Conservation (phyloP, 306 rosid genomes). For the Cicer arietinum region DNA sequence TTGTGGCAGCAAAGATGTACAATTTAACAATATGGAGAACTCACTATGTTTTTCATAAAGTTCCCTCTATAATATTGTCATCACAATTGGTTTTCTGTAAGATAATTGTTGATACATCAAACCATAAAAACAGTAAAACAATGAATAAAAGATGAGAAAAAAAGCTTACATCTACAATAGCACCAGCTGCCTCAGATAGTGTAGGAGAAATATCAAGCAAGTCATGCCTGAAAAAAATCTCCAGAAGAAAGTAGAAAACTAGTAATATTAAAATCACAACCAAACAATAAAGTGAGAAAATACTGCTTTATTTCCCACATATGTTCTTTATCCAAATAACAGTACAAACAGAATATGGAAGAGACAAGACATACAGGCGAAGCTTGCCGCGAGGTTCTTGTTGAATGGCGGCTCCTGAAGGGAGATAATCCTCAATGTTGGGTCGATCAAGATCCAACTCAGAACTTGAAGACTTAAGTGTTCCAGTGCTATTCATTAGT, state of each 20-base stretch:
- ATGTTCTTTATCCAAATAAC: constrained; percentile 19
- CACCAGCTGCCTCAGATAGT: constrained; percentile 93
- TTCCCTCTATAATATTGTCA: constrained; percentile 25
- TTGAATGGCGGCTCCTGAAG: constrained; percentile 83
- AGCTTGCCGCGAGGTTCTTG: constrained; percentile 86
- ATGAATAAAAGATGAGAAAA: background rate
- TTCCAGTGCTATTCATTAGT: constrained; percentile 50
- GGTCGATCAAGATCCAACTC: constrained; percentile 94
- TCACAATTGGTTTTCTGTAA: background rate
- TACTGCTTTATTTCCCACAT: background rate
- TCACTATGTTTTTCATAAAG: constrained; percentile 14
- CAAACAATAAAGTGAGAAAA: constrained; percentile 20
- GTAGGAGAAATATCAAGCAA: constrained; percentile 91
- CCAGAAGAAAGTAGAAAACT: constrained; percentile 10
- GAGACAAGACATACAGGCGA: constrained; percentile 59
- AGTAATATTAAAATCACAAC: constrained; percentile 16
- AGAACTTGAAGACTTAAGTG: constrained; percentile 68
- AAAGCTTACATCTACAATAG: constrained; percentile 83
- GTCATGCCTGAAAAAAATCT: constrained; percentile 67
- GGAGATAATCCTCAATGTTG: constrained; percentile 92
- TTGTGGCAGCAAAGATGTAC: constrained; percentile 3
- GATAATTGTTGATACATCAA: constrained; percentile 24
- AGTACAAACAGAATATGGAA: constrained; percentile 24
- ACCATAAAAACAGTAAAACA: constrained; percentile 1
- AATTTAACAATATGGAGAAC: constrained; percentile 21